Conservation (phyloP, 129 eudicot species). For the Saussurea involucrata region DNA sequence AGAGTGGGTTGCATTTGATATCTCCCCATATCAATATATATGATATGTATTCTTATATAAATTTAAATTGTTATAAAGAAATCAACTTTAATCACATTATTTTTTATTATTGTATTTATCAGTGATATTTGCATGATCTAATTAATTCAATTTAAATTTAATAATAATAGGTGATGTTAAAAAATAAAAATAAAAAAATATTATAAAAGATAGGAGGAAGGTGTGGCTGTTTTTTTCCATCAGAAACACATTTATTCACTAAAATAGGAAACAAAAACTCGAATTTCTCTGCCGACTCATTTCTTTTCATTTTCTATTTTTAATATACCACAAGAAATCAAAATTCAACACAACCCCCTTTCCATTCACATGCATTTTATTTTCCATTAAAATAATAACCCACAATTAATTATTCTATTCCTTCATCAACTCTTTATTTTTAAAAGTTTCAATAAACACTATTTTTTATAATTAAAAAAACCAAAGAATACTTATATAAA, state of each 20-base stretch:
- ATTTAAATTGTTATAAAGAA: too few species aligned
- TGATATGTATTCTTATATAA: too few species aligned
- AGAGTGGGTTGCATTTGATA: too few species aligned
- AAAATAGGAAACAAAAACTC: not conserved
- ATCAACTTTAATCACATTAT: too few species aligned
- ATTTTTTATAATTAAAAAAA: not conserved
- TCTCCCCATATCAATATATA: too few species aligned
- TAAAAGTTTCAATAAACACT: not conserved
- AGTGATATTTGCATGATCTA: too few species aligned
- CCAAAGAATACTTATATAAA: not conserved
- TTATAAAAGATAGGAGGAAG: too few species aligned
- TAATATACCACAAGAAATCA: not conserved
- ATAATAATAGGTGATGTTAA: too few species aligned
- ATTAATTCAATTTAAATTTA: too few species aligned
- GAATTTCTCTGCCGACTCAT: not conserved
- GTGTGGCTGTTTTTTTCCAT: not conserved
- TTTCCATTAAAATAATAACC: not conserved
- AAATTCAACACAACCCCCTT: not conserved
- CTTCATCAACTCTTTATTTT: not conserved
- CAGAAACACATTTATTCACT: not conserved
- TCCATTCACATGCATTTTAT: not conserved
- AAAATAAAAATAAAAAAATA: too few species aligned
- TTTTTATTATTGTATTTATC: too few species aligned
- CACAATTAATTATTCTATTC: not conserved
- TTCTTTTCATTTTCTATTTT: not conserved